Evolutionary conservation across 805 yeast species (phyloP), one percentile per base, ranked within the genome.

Genomic region (Sugiyamaella lignohabitans): DNA sequence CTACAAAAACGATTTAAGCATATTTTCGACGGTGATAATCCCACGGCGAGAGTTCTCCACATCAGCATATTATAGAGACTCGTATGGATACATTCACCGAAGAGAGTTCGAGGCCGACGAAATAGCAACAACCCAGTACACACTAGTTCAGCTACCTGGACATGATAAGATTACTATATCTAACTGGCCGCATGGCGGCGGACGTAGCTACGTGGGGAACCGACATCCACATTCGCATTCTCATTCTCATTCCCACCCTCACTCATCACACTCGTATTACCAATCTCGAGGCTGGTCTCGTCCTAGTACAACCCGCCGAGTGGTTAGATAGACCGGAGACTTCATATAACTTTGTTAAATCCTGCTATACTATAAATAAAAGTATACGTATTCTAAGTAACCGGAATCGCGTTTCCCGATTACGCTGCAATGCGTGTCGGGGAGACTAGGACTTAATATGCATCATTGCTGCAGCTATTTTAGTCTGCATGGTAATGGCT

Each of bases 51-150:
- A 40, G 5, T 48, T 48, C 38, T 41, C 52, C 3, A 46, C 42
- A 3, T 18, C 52, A 11, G 19, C 53, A 2, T 50, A 44, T 32
- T 47, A 41, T 24, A 29, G 23, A 34, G 55, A 52, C 27, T 18
- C 40, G 10, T 22, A 32, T 5, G 53, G 51, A 3, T 52, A 46
- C 36, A 21, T 42, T 38, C 53, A 52, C 39, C 46, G 51, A 19
- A 50, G 53, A 18, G 55, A 52, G 34, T 49, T 51, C 45, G 47
- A 44, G 23, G 11, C 40, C 2, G 47, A 44, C 21, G 47, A 44
- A 19, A 21, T 19, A 16, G 47, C 47, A 10, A 19, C 17, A 14
- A n/a, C 42, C 5, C 22, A 18, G 14, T 36, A 23, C 38, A 44
- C 47, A 4, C 22, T 38, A 4, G 22, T 44, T n/a, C 42, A 38